Evolutionary conservation across 2,329 filamentous ascomycete species (phyloP).

Genomic region (Cladosporium sp.): DNA sequence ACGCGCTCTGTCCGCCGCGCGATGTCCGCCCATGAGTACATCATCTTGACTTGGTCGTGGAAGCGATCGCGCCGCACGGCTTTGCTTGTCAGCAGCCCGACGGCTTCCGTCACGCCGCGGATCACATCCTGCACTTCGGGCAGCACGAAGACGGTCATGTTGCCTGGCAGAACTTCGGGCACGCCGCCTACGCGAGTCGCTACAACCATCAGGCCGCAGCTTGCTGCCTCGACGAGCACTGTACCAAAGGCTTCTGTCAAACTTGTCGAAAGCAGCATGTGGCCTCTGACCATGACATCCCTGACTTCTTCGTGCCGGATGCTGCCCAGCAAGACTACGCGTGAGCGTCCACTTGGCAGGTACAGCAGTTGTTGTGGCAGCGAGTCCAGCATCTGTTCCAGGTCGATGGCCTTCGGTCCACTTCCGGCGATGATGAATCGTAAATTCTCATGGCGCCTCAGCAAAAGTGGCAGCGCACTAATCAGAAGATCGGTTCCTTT

Average conservation of each 20-base stretch:
- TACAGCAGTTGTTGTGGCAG: slow-evolving; percentile 42
- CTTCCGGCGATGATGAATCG: slow-evolving; percentile 96
- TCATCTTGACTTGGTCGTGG: slow-evolving; percentile 94
- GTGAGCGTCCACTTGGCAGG: slow-evolving; percentile 69
- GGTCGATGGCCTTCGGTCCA: slow-evolving; percentile 92
- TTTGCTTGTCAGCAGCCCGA: slow-evolving; percentile 80
- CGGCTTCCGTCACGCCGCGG: slow-evolving; percentile 82
- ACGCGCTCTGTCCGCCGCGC: slow-evolving; percentile 91
- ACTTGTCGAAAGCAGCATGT: slow-evolving; percentile 94
- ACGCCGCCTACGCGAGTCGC: slow-evolving; percentile 96
- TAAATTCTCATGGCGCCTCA: slow-evolving; percentile 86
- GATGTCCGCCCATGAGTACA: slow-evolving; percentile 99
- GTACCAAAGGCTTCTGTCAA: slow-evolving; percentile 97
- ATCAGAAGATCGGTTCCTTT: slow-evolving; percentile 98
- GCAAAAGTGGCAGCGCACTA: slow-evolving; percentile 87
- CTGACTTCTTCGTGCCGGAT: slow-evolving; percentile 95
- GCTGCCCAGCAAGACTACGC: slow-evolving; percentile 87
- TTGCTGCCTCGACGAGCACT: slow-evolving; percentile 95
- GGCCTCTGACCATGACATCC: slow-evolving; percentile 94
- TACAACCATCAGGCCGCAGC: slow-evolving; percentile 93
- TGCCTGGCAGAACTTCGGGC: slow-evolving; percentile 88
- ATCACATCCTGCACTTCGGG: slow-evolving; percentile 96
- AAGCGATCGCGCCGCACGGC: slow-evolving; percentile 84
- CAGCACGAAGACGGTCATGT: slow-evolving; percentile 97
- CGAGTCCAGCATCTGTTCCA: slow-evolving; percentile 93